Conservation (phyloP, 768 basidiomycete genomes). For the Lactarius hengduanensis region DNA sequence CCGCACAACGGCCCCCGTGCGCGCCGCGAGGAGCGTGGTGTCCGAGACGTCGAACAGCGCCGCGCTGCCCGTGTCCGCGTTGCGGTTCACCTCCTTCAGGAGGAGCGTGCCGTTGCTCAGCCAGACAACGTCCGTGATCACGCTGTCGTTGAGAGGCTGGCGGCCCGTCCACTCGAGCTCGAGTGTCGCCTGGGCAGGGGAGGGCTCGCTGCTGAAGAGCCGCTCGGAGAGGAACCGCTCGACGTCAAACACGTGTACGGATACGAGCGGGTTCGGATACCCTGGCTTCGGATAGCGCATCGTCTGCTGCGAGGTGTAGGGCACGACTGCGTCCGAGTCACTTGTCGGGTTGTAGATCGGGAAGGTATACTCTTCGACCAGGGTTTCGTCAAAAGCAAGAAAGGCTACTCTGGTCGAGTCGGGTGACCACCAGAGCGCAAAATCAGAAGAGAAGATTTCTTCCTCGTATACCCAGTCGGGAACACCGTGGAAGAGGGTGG, state of each 20-base stretch:
- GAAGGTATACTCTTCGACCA: constrained; percentile 81
- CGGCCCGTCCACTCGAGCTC: constrained; percentile 67
- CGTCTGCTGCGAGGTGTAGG: constrained; percentile 64
- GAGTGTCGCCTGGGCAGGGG: constrained; percentile 45
- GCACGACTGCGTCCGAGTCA: constrained; percentile 65
- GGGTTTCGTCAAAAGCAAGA: constrained; percentile 83
- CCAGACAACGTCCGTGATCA: constrained; percentile 87
- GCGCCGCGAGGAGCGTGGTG: constrained; percentile 30
- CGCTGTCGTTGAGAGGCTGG: constrained; percentile 56
- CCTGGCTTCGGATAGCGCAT: constrained; percentile 90
- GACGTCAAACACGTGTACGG: constrained; percentile 81
- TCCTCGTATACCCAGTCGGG: constrained; percentile 99
- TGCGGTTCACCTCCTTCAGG: constrained; percentile 84
- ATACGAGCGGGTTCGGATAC: constrained; percentile 83
- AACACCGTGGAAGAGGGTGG: constrained; percentile 88
- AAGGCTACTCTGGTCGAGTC: constrained; percentile 74
- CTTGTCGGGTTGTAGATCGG: constrained; percentile 89
- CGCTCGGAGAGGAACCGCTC: constrained; percentile 42
- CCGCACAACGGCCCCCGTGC: constrained; percentile 59
- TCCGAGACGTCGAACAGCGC: constrained; percentile 64
- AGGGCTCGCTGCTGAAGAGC: constrained; percentile 23
- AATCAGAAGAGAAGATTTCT: constrained; percentile 74
- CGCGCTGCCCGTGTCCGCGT: constrained; percentile 77
- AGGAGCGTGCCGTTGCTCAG: constrained; percentile 71
- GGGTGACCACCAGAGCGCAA: constrained; percentile 91